Base-by-base conservation (phyloP, 192 early-diverging fungal genomes). In the Pilobolus umbonatus region DNA sequence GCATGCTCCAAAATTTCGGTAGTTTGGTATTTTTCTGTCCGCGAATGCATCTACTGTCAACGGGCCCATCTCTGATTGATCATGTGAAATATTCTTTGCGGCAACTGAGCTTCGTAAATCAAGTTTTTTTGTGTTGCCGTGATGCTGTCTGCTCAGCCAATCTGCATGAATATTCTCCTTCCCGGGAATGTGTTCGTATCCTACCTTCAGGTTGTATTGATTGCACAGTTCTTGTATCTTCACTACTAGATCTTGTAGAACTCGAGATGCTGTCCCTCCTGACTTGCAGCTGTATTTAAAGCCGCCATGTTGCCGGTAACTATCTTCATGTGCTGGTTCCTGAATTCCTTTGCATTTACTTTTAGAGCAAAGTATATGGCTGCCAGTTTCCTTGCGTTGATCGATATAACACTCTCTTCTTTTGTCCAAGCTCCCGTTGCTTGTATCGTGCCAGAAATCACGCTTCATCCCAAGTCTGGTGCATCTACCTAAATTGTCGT, bases 261-360 rank as follows among this genome's bases (percentile, higher is more conserved):
- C 8, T 11, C 22, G 5, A 10, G 64, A 65, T 6, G 56, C 10
- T 11, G 64, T 59, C 2, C 64, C 56, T 6, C 64, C 64, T 9
- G 12, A 31, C 38, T 53, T 51, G 26, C 32, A 51, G 26, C 22
- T 35, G 38, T 65, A 65, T 28, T 65, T 58, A 65, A n/a, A 10
- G 56, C 55, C 11, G 64, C 59, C 1, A 31, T 65, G 30, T 53
- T 65, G 56, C 59, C 64, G 0, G 48, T 38, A 22, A 29, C 52
- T 6, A 65, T 22, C 14, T 50, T 17, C 7, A 38, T 49, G 43
- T 5, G 3, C 2, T 15, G 5, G 9, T 48, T 34, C 34, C 36
- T 35, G 44, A 24, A 14, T 28, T 35, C 49, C 49, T 31, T n/a
- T 1, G 55, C 42, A 30, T 57, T 40, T 19, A 44, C 22, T 25